These are phyloP conservation scores for Stromatinia cepivora DNA, from an alignment of 2,329 filamentous ascomycete genomes.

Conservation along the genomic window DNA sequence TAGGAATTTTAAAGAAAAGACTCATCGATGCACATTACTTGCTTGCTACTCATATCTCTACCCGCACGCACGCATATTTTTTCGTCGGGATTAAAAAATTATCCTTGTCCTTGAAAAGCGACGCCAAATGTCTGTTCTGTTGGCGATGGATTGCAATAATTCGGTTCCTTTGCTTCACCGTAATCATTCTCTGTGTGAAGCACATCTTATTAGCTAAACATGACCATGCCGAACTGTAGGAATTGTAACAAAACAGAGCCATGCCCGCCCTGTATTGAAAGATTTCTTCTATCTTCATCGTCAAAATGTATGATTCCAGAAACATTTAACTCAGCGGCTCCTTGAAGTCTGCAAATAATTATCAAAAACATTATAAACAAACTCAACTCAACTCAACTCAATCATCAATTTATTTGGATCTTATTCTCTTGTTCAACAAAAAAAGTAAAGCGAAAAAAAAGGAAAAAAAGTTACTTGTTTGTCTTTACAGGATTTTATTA, in stretches of 20 bases:
- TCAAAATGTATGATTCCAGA: slow-evolving; percentile 38
- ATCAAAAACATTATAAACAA: slow-evolving; percentile 15
- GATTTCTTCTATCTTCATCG: slow-evolving; percentile 27
- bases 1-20: background rate
- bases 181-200: background rate
- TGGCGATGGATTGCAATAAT: background rate
- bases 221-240: background rate
- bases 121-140: too few relatives aligned
- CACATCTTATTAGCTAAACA: background rate
- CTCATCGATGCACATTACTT: slow-evolving; percentile 13
- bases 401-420: background rate
- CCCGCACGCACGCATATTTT: background rate
- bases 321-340: slow-evolving; percentile 37
- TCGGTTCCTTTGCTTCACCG: background rate
- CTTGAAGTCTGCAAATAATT: slow-evolving; percentile 38
- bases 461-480: background rate
- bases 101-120: background rate
- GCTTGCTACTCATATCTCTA: background rate
- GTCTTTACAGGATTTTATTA: background rate
- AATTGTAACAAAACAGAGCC: slow-evolving; percentile 24
- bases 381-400: background rate
- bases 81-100: background rate
- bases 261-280: slow-evolving; percentile 28
- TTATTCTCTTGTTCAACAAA: background rate
- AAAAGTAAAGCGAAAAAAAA: background rate